Evolutionary conservation across 169 alveolate genomes (phyloP), one percentile per base, ranked within the genome.

Genomic region (Plasmodium reichenowi): DNA sequence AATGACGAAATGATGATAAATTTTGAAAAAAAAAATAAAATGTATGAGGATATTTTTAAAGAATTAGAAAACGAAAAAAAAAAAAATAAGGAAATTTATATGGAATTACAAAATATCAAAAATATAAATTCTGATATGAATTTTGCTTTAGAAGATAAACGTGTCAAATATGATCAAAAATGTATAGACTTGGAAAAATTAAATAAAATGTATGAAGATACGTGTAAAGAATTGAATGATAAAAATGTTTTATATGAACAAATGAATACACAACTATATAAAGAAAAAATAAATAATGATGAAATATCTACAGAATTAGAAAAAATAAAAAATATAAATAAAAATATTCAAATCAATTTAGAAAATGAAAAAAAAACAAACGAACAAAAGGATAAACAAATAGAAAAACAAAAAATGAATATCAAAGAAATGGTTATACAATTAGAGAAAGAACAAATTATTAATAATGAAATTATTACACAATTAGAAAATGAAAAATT

Each of bases 1-100:
- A 32, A 32, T 32, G 45, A 32, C 0, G 45, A 32, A 32, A 32
- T 32, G 45, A 32, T 32, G 45, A 32, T 32, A 32, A 6, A 32
- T 20, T 45, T 74, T 52, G 88, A 76, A 78, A 92, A 60, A 86
- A 58, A 60, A 76, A 92, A 62, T 22, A 45, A 17, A 70, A 78
- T 24, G 10, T 45, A 45, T 47, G 47, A 70, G 1, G 76, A 70
- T 2, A 3, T 70, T n/a, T 7, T 4, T 45, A 7, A 15, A 13
- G 26, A 70, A 47, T 13, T 75, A 90, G 68, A 90, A 80, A 45
- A 78, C 22, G 59, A 56, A 73, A 38, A 88, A 72, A 38, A 60
- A 66, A 13, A n/a, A 13, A 56, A 24, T 32, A 64, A 43, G 17
- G 47, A 56, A 80, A 20, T 63, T 60, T 15, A 56, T 45, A 24